These are phyloP conservation scores for Pugionium dolabratum DNA, from an alignment of 345 rosid species.

Conservation along the genomic window DNA sequence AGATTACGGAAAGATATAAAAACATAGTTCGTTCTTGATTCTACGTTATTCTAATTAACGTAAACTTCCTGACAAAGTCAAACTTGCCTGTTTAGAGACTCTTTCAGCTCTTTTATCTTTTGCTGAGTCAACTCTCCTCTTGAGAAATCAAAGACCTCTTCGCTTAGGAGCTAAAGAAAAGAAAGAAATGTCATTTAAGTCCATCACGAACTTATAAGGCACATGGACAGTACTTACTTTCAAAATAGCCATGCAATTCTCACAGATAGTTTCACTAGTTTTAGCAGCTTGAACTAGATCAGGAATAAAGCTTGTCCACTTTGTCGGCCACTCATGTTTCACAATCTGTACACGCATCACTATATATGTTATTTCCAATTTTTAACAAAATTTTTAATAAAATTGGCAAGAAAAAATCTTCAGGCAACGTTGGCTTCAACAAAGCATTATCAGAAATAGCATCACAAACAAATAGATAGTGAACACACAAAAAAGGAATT, in stretches of 20 bases:
- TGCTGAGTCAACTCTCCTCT: constrained; percentile 97
- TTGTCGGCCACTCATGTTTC: constrained; percentile 99
- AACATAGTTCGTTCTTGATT: too few relatives aligned
- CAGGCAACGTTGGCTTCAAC: too few relatives aligned
- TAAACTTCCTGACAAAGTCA: background rate
- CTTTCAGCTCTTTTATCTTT: constrained; percentile 97
- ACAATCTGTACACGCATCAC: constrained; percentile 60
- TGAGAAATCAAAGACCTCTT: constrained; percentile 99
- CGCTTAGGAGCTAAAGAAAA: constrained; percentile 77
- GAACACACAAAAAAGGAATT: too few relatives aligned
- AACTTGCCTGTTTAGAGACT: constrained; percentile 82
- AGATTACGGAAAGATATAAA: too few relatives aligned
- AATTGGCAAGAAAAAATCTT: too few relatives aligned
- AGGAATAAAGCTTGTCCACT: constrained; percentile 98
- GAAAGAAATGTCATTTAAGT: constrained; percentile 23
- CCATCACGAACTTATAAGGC: constrained; percentile 12
- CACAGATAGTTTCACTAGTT: constrained; percentile 99
- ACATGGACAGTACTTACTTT: constrained; percentile 54
- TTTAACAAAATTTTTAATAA: too few relatives aligned
- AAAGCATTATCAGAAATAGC: background rate
- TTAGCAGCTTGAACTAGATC: constrained; percentile 98
- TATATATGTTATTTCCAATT: constrained; percentile 9
- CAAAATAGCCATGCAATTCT: constrained; percentile 95
- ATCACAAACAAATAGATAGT: constrained; percentile 3
- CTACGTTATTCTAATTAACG: too few relatives aligned